phyloP scores from a whole-genome alignment of 305 asterid species.

The Fraxinus paxiana region DNA sequence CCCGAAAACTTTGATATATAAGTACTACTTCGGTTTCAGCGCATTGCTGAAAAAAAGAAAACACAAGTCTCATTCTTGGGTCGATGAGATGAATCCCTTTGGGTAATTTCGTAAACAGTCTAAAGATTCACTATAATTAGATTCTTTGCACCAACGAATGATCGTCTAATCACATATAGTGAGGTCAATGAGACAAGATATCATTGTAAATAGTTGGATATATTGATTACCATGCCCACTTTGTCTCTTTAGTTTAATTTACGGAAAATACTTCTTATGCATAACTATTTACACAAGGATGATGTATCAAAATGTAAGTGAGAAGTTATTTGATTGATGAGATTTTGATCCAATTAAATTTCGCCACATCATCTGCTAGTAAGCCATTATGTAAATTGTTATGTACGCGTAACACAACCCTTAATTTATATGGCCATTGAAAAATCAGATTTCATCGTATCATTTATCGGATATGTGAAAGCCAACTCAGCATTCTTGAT shows the following conservation, averaged over 20 bases:
- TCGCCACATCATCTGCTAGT: not conserved
- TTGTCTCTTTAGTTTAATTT: constrained; percentile 8
- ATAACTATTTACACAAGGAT: not conserved
- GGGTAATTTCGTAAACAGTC: not conserved
- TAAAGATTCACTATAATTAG: not conserved
- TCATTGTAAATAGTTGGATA: constrained; percentile 25
- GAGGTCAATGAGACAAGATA: constrained; percentile 28
- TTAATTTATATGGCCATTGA: not conserved
- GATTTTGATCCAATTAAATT: not conserved
- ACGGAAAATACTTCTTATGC: not conserved
- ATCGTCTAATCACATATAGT: not conserved
- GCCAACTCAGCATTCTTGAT: constrained; percentile 32
- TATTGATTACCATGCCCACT: constrained; percentile 22
- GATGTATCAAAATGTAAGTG: not conserved
- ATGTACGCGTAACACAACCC: not conserved
- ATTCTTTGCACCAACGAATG: not conserved
- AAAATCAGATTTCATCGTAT: constrained; percentile 9
- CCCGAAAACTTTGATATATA: not conserved
- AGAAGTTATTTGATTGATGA: not conserved
- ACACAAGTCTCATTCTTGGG: not conserved
- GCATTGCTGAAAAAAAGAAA: not conserved
- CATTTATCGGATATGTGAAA: constrained; percentile 16
- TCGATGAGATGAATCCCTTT: not conserved
- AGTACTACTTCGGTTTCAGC: not conserved
- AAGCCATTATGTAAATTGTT: not conserved